These are phyloP conservation scores for Termitomyces sp. DNA, from an alignment of 1,284 basidiomycete genomes.

Conservation along the genomic window DNA sequence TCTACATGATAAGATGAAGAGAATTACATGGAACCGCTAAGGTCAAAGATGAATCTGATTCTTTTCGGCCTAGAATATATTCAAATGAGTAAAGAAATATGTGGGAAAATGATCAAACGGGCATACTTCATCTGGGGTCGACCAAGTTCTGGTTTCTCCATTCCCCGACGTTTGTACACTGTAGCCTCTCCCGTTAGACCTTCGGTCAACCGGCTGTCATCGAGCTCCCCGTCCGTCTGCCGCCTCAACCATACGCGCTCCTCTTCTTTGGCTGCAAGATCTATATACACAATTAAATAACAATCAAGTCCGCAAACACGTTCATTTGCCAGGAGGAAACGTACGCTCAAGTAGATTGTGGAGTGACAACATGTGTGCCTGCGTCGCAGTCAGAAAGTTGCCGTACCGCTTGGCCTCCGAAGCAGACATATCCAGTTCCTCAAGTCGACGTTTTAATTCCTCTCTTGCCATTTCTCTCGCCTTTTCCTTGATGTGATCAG, in stretches of 20 bases:
- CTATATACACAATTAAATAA: constrained; percentile 28
- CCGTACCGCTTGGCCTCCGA: constrained; percentile 55
- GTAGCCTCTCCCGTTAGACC: constrained; percentile 62
- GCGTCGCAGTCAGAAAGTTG: constrained; percentile 44
- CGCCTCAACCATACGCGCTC: constrained; percentile 66
- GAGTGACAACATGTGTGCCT: constrained; percentile 53
- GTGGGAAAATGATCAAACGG: not conserved
- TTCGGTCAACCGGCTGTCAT: constrained; percentile 60
- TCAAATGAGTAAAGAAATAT: not conserved
- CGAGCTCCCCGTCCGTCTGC: constrained; percentile 64
- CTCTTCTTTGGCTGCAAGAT: constrained; percentile 61
- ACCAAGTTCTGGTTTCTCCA: constrained; percentile 63
- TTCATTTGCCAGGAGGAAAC: constrained; percentile 15
- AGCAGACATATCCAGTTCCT: constrained; percentile 56
- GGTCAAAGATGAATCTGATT: constrained; percentile 63
- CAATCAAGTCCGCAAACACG: not conserved
- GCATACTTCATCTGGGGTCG: constrained; percentile 61
- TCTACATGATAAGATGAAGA: not conserved
- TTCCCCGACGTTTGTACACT: constrained; percentile 62
- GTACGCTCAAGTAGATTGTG: constrained; percentile 57
- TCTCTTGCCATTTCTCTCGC: constrained; percentile 61
- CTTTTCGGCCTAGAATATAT: constrained; percentile 50
- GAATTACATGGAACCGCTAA: constrained; percentile 62
- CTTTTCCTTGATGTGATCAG: constrained; percentile 54
- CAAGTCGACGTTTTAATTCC: constrained; percentile 52